These are phyloP conservation scores for Tritrichomonas musculus DNA, from an alignment of 208 protist species.

Conservation along the genomic window DNA sequence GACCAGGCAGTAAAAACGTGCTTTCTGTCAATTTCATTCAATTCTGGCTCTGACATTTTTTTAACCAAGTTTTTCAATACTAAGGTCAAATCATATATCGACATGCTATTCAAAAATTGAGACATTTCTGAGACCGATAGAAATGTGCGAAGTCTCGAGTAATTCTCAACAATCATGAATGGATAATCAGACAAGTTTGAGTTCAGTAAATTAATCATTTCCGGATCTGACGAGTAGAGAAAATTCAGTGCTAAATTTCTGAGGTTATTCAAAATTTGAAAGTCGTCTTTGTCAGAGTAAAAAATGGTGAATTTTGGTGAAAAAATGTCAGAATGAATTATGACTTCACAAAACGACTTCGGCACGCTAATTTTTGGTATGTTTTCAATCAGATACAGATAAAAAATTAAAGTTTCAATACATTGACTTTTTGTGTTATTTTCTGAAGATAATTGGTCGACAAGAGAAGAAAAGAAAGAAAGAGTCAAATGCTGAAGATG, in stretches of 20 bases:
- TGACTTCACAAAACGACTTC: not conserved
- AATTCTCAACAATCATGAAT: not conserved
- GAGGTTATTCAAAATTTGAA: not conserved
- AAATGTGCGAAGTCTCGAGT: not conserved
- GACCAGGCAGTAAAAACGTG: not conserved
- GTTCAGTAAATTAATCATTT: not conserved
- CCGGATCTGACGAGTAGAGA: not conserved
- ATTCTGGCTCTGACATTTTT: not conserved
- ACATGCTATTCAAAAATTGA: not conserved
- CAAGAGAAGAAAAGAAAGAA: no score
- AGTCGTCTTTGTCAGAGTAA: not conserved
- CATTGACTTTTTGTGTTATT: no score
- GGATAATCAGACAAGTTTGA: not conserved
- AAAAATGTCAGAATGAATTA: not conserved
- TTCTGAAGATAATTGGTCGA: no score
- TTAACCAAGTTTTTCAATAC: not conserved
- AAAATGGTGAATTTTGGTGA: not conserved
- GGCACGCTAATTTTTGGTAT: no score
- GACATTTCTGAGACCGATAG: not conserved
- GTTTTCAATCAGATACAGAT: no score
- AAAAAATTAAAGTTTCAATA: no score
- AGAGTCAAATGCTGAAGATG: no score
- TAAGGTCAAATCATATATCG: not conserved
- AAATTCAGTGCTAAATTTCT: not conserved
- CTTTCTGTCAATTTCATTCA: not conserved